These are phyloP conservation scores for Raphanus sativus DNA, from an alignment of 345 rosid genomes.

Conservation along the genomic window DNA sequence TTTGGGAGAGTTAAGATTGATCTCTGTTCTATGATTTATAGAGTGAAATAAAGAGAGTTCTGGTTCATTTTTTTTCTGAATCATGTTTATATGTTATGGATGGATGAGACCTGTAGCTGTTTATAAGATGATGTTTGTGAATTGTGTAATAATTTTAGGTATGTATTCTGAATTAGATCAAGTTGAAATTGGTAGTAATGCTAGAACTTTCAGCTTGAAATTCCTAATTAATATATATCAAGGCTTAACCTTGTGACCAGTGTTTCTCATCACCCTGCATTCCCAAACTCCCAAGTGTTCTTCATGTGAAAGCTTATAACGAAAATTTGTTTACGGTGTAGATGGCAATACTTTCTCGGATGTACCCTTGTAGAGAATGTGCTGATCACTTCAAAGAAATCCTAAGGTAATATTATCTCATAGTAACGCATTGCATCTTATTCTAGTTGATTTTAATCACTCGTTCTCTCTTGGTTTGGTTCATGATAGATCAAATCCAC, in stretches of 20 bases:
- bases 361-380: conserved; percentile 95
- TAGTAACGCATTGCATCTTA: conserved; percentile 1
- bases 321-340: conserved; percentile 27
- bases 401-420: conserved; percentile 52
- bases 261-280: too few relatives aligned
- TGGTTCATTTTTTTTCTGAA: too few relatives aligned
- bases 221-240: background rate
- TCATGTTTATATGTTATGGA: too few relatives aligned
- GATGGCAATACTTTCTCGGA: conserved; percentile 89
- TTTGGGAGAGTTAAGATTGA: too few relatives aligned
- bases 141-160: too few relatives aligned
- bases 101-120: too few relatives aligned
- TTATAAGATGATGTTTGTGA: too few relatives aligned
- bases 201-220: conserved; percentile 7
- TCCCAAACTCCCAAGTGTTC: background rate
- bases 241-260: background rate
- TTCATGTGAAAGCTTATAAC: conserved; percentile 7
- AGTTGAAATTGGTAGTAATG: conserved; percentile 8
- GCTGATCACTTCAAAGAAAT: conserved; percentile 95
- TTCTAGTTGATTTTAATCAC: conserved; percentile 1
- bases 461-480: background rate
- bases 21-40: too few relatives aligned
- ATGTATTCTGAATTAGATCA: background rate
- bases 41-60: too few relatives aligned
- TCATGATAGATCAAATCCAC: conserved; percentile 75